Base-by-base conservation (phyloP, 306 rosid species). In the Lathyrus sativus region DNA sequence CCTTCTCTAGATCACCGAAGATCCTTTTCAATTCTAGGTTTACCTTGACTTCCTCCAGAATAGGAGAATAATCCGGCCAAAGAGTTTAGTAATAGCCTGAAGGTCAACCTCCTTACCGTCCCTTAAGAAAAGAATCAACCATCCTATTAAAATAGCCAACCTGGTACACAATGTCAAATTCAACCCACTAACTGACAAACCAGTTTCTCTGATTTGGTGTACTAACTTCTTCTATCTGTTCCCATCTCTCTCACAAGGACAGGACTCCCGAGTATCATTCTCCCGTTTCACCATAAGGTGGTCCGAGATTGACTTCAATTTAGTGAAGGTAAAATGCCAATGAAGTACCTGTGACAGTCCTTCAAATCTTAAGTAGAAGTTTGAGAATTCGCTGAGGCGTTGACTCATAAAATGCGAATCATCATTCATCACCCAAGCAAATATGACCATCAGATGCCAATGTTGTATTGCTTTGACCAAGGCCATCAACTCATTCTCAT, bases 11-110 rank as follows among this genome's bases (percentile, higher is more conserved):
- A 55, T 55, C 10, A 9, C 11, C 9, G 11, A 29, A 1, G 63
- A 57, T 57, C 41, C 11, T 57, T 12, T 33, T 31, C 42, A n/a
- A 31, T 18, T n/a, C 42, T 29, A 57, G 42, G 42, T n/a, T 41
- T 57, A 31, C 63, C 22, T 31, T 13, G 63, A 29, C 63, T 57
- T 57, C 22, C 42, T 57, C 24, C 64, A n/a, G 13, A n/a, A 58
- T 29, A 7, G 14, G 63, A 7, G 42, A 29, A 57, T 29, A 57
- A 29, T 29, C 62, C 4, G 7, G 64, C 22, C 19, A 14, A 3
- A n/a, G 33, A 43, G 26, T 58, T 58, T 58, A 58, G 42, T 12
- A 58, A 33, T 24, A 33, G 12, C 64, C 22, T 33, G 44, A 12
- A 58, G 64, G 24, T n/a, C 12, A 22, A 14, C 42, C 64, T 58